These are phyloP conservation scores for Hamamelis virginiana DNA, from an alignment of 164 flowering plant genomes.

Conservation along the genomic window DNA sequence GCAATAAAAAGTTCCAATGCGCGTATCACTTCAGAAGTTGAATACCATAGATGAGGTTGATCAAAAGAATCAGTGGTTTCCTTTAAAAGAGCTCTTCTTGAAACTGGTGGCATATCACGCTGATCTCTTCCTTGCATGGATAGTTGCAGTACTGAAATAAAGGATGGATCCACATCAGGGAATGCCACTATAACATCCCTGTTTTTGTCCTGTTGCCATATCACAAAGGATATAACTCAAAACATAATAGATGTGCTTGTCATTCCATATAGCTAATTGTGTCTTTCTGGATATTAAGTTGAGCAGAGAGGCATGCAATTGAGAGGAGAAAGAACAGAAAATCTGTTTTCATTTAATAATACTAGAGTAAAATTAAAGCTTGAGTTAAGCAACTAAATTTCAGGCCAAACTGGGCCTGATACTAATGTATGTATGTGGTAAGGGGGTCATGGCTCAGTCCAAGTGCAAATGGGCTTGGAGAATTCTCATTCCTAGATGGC, in stretches of 20 bases:
- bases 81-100: slow-evolving; percentile 26
- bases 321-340: no score
- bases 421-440: no score
- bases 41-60: slow-evolving; percentile 72
- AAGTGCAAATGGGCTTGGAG: no score
- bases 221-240: slow-evolving; percentile 1
- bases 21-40: slow-evolving; percentile 57
- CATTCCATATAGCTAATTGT: neutral
- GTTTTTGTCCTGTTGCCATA: slow-evolving; percentile 63
- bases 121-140: slow-evolving; percentile 12
- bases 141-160: slow-evolving; percentile 24
- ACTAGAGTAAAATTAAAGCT: no score
- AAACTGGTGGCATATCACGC: slow-evolving; percentile 8
- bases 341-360: no score
- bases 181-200: slow-evolving; percentile 78
- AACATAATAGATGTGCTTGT: neutral
- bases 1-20: slow-evolving; percentile 65
- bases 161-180: slow-evolving; percentile 67
- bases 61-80: slow-evolving; percentile 40
- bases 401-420: no score
- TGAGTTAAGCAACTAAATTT: no score
- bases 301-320: neutral
- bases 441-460: no score
- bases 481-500: no score
- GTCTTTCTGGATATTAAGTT: neutral